Evolutionary conservation across 2,329 filamentous ascomycete genomes (phyloP).

Genomic region (Colletotrichum chlorophyti): DNA sequence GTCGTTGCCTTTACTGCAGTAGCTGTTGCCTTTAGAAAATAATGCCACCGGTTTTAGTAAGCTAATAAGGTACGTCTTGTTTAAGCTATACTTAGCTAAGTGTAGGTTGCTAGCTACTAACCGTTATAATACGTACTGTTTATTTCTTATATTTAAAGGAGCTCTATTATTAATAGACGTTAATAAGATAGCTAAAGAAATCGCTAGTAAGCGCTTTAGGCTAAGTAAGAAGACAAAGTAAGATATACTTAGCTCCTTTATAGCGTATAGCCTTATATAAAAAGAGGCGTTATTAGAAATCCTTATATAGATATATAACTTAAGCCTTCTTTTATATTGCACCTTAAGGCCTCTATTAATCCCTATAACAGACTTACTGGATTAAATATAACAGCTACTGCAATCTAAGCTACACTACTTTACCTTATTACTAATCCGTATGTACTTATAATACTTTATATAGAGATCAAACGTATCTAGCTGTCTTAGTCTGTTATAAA

Average conservation of each 20-base stretch:
- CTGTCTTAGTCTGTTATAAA: conserved; percentile 32
- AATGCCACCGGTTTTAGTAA: conserved; percentile 45
- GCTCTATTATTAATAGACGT: background rate
- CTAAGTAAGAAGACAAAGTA: conserved; percentile 47
- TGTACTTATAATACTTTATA: conserved; percentile 51
- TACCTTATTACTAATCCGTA: conserved; percentile 56
- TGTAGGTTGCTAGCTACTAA: background rate
- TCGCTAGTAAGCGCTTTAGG: conserved; percentile 52
- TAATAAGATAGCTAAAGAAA: conserved; percentile 47
- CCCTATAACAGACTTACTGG: conserved; percentile 52
- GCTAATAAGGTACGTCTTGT: conserved; percentile 49
- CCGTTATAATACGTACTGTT: background rate
- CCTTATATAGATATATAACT: conserved; percentile 42
- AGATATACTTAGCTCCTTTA: conserved; percentile 58
- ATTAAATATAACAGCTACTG: conserved; percentile 63
- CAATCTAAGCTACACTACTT: conserved; percentile 58
- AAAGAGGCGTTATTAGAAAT: conserved; percentile 50
- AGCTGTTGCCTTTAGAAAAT: conserved; percentile 46
- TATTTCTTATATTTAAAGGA: conserved; percentile 33
- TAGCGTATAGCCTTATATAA: conserved; percentile 44
- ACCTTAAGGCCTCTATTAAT: conserved; percentile 31
- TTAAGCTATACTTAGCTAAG: conserved; percentile 34
- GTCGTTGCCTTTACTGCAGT: conserved; percentile 45
- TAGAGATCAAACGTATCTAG: conserved; percentile 44
- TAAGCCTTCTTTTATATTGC: conserved; percentile 40